Evolutionary conservation across 805 yeast genomes (phyloP).

Genomic region (Candida quercuum): DNA sequence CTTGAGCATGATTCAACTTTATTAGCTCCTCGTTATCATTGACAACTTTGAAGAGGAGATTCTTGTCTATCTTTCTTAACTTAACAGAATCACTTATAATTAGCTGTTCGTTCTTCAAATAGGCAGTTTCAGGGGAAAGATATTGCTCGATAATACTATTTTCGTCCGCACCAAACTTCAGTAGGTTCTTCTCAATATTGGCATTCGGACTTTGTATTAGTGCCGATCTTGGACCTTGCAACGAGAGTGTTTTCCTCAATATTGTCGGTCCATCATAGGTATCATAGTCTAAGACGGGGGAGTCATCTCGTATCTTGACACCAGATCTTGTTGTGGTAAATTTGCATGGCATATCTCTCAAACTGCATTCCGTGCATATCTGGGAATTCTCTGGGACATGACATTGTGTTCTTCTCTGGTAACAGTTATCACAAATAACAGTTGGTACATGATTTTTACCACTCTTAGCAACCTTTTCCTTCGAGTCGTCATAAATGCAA

Average conservation of each 20-base stretch:
- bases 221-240: conserved; percentile 24
- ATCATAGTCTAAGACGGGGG: conserved; percentile 25
- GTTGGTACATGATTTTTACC: not conserved
- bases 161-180: conserved; percentile 8
- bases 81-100: conserved; percentile 10
- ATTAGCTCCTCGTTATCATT: conserved; percentile 23
- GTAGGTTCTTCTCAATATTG: conserved; percentile 19
- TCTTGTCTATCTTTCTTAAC: conserved; percentile 21
- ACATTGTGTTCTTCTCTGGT: conserved; percentile 12
- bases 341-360: conserved; percentile 21
- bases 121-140: conserved; percentile 7
- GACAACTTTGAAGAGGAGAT: conserved; percentile 19
- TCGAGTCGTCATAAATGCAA: conserved; percentile 21
- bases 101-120: conserved; percentile 14
- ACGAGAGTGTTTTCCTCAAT: conserved; percentile 22
- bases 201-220: conserved; percentile 23
- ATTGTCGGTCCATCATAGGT: conserved; percentile 24
- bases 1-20: conserved; percentile 21
- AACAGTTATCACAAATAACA: conserved; percentile 9
- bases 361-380: conserved; percentile 15
- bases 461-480: not conserved
- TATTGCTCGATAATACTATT: not conserved
- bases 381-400: conserved; percentile 5
- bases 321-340: conserved; percentile 11
- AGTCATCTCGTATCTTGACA: conserved; percentile 16